Percentiles rank a stretch among this genome's conserved stretches.
phyloP scores from a whole-genome alignment of 83 land plant species.

The Picea mariana region DNA sequence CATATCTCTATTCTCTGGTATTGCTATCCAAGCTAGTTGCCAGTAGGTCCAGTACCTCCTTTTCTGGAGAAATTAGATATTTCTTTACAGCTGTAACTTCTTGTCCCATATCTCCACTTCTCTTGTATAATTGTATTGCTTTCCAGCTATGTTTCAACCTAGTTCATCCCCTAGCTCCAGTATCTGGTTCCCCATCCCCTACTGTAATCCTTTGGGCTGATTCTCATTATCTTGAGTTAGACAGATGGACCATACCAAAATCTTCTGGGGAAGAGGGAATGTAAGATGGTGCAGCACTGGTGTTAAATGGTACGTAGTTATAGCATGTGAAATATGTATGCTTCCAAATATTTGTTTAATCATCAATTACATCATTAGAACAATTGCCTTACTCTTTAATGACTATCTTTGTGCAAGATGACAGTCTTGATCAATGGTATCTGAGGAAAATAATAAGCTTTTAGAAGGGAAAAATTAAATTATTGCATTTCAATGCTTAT shows the following conservation, averaged over 20 bases:
- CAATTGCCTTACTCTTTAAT: not conserved
- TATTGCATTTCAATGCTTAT: not conserved
- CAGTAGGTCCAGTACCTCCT: not conserved
- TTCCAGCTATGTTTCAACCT: not conserved
- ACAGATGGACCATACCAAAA: not conserved
- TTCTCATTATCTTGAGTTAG: not conserved
- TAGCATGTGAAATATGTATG: not conserved
- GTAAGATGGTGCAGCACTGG: not conserved
- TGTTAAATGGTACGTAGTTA: not conserved
- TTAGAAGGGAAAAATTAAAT: not conserved
- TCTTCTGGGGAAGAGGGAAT: not conserved
- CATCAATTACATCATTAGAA: not conserved
- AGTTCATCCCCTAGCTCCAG: not conserved
- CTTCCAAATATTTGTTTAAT: slow-evolving; percentile 10
- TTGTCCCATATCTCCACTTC: not conserved
- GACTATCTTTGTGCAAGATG: not conserved
- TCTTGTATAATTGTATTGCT: not conserved
- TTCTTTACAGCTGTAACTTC: not conserved
- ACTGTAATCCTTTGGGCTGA: not conserved
- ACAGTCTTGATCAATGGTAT: not conserved
- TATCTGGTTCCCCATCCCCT: not conserved
- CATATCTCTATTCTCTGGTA: not conserved
- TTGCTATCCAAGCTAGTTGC: not conserved
- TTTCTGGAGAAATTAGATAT: not conserved
- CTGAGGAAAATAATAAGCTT: not conserved